A percentile compares a stretch with the other conserved stretches of the same genome.
These are phyloP conservation scores for Saussurea involucrata DNA, from an alignment of 129 eudicot species.

Conservation along the genomic window DNA sequence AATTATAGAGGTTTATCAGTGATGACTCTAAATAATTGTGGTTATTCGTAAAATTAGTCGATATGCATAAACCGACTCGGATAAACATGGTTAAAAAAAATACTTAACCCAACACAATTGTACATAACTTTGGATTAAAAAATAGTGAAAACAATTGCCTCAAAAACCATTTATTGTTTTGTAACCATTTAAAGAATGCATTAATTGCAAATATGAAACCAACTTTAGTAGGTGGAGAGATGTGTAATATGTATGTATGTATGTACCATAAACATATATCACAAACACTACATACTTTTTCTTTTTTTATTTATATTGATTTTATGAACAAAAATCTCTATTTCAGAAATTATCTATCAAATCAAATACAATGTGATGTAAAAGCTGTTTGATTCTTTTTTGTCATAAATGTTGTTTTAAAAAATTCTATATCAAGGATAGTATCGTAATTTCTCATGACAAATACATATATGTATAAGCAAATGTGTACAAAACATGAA, in stretches of 20 bases:
- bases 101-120: neutral
- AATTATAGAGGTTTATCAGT: neutral
- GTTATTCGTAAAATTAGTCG: neutral
- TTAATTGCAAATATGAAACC: neutral
- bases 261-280: neutral
- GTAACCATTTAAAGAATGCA: neutral
- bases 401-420: too few species aligned
- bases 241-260: too few species aligned
- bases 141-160: neutral
- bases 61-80: neutral
- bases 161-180: neutral
- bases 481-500: slow-evolving; percentile 10
- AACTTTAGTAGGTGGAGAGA: neutral
- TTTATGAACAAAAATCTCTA: neutral
- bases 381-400: neutral
- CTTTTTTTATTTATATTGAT: neutral
- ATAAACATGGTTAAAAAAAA: neutral
- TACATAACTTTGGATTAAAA: neutral
- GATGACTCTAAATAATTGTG: neutral
- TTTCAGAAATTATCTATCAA: neutral
- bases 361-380: neutral
- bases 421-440: neutral
- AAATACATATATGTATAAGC: slow-evolving; percentile 6
- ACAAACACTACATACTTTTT: neutral
- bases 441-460: neutral